These are phyloP conservation scores for Chrysanthemum makinoi DNA, from an alignment of 129 eudicot genomes.

Conservation along the genomic window DNA sequence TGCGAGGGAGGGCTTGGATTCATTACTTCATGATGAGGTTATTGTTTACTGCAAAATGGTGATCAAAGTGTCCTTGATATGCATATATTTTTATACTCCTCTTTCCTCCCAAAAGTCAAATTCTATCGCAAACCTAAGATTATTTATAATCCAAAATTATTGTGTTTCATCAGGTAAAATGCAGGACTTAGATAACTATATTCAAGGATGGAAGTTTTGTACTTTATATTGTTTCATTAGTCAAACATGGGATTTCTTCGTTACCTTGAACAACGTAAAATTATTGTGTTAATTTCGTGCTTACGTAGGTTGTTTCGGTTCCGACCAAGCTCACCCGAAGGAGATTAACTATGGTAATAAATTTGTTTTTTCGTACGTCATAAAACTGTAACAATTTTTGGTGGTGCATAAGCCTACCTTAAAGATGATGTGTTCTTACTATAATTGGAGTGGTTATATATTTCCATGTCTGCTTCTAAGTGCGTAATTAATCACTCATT, in stretches of 20 bases:
- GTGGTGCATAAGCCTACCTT: no score
- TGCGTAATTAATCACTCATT: not conserved
- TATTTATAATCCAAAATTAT: not conserved
- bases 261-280: no score
- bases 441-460: not conserved
- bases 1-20: not conserved
- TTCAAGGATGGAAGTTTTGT: not conserved
- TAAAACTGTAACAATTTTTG: not conserved
- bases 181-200: not conserved
- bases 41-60: not conserved
- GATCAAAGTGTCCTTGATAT: not conserved
- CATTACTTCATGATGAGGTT: not conserved
- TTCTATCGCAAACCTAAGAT: not conserved
- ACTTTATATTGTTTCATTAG: not conserved
- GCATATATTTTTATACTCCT: not conserved
- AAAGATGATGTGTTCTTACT: not conserved
- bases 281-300: no score
- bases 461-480: not conserved
- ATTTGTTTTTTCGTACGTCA: not conserved
- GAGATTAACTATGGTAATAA: no score
- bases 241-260: not conserved
- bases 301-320: no score
- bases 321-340: no score
- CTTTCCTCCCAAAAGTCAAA: not conserved
- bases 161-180: not conserved